Evolutionary conservation across 2,329 filamentous ascomycete genomes (phyloP).

Genomic region (Ciborinia camelliae): DNA sequence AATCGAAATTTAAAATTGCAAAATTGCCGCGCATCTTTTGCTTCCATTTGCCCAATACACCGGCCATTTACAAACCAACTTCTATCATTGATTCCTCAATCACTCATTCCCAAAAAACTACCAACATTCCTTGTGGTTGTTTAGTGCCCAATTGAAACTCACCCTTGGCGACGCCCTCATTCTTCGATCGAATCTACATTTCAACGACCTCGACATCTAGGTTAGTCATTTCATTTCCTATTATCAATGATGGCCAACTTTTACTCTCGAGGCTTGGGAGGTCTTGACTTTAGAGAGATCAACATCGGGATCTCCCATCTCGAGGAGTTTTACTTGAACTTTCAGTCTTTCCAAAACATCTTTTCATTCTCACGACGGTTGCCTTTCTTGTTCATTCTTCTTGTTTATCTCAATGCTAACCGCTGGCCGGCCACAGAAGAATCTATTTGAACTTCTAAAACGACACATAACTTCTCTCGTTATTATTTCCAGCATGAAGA

Average conservation of each 20-base stretch:
- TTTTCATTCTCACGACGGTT: background rate
- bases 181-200: slow-evolving; percentile 2
- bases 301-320: background rate
- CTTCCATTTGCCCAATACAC: slow-evolving; percentile 2
- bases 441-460: background rate
- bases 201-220: slow-evolving; percentile 1
- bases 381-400: too few species aligned
- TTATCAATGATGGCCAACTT: background rate
- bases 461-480: background rate
- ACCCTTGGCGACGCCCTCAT: slow-evolving; percentile 1
- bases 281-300: background rate
- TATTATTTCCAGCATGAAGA: slow-evolving; percentile 44
- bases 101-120: background rate
- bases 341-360: background rate
- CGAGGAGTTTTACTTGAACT: background rate
- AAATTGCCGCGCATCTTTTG: slow-evolving; percentile 10
- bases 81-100: background rate
- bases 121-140: background rate
- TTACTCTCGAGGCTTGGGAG: background rate
- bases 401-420: slow-evolving; percentile 1
- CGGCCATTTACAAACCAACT: background rate
- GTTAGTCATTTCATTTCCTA: background rate
- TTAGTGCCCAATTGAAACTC: background rate
- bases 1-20: background rate
- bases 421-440: slow-evolving; percentile 13